A percentile compares a stretch with the other conserved stretches of the same genome.
Conservation (phyloP, 169 alveolate species). For the Plasmodium chabaudi region DNA sequence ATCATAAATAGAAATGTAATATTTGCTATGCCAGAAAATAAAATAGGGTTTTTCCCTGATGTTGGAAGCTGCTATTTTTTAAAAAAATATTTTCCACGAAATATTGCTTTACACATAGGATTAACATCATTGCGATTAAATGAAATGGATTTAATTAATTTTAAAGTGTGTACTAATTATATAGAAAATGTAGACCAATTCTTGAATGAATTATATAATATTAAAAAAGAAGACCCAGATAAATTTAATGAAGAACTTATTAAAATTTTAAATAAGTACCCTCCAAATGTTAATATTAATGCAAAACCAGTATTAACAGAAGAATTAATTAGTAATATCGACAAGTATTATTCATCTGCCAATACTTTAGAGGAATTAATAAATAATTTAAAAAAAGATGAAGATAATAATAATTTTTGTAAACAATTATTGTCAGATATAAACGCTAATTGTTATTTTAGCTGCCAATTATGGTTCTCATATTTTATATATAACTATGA, state of each 20-base stretch:
- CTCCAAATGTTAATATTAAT: constrained; percentile 6
- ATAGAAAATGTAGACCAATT: constrained; percentile 34
- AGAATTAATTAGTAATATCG: constrained; percentile 31
- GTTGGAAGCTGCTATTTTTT: constrained; percentile 51
- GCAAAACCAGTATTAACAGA: constrained; percentile 41
- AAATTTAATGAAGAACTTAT: constrained; percentile 17
- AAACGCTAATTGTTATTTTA: constrained; percentile 33
- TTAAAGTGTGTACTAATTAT: constrained; percentile 47
- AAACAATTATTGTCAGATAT: constrained; percentile 13
- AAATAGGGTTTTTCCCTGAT: constrained; percentile 73
- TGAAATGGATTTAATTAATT: constrained; percentile 51
- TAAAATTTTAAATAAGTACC: constrained; percentile 19
- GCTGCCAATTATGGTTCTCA: constrained; percentile 45
- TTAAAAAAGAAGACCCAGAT: constrained; percentile 5
- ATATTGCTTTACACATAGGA: constrained; percentile 59
- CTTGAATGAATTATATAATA: constrained; percentile 26
- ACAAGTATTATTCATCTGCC: constrained; percentile 29
- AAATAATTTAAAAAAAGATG: constrained; percentile 20
- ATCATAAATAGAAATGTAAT: constrained; percentile 37
- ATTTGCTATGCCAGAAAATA: constrained; percentile 74
- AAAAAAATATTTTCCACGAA: constrained; percentile 62
- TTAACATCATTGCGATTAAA: constrained; percentile 55
- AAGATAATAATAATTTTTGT: constrained; percentile 37
- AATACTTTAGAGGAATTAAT: constrained; percentile 43
- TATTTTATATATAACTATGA: constrained; percentile 58